phyloP scores from a whole-genome alignment of 192 early-diverging fungal genomes.

The Rhizophagus prolifer region DNA sequence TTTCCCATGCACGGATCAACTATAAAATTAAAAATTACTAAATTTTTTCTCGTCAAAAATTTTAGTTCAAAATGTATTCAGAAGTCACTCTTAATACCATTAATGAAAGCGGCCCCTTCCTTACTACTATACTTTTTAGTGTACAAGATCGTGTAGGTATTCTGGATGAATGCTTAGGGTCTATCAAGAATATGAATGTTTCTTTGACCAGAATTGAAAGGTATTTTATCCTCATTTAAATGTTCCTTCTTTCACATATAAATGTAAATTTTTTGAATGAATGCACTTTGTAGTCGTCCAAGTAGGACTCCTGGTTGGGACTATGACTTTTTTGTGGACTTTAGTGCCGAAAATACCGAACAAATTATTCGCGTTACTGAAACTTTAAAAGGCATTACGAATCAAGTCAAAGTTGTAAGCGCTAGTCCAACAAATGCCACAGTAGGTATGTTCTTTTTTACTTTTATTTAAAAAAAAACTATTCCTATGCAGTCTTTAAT shows the following conservation, averaged over 20 bases:
- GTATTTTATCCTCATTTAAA: slow-evolving; percentile 35
- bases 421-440: slow-evolving; percentile 43
- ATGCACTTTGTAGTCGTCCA: slow-evolving; percentile 58
- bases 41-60: too few relatives aligned
- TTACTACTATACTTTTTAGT: slow-evolving; percentile 73
- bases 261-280: background rate
- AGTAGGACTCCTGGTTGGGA: slow-evolving; percentile 72
- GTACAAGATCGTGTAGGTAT: slow-evolving; percentile 84
- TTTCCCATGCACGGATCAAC: too few relatives aligned
- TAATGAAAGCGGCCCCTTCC: slow-evolving; percentile 29
- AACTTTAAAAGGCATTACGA: slow-evolving; percentile 63
- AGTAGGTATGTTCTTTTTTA: slow-evolving; percentile 33
- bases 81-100: background rate
- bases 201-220: slow-evolving; percentile 96
- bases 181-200: slow-evolving; percentile 67
- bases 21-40: too few relatives aligned
- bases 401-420: slow-evolving; percentile 68
- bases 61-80: slow-evolving; percentile 17
- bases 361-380: slow-evolving; percentile 63
- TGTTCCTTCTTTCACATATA: background rate
- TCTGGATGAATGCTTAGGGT: slow-evolving; percentile 77
- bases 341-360: slow-evolving; percentile 61
- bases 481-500: too few relatives aligned
- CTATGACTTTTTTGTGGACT: slow-evolving; percentile 96
- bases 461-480: too few relatives aligned